Evolutionary conservation across 768 basidiomycete species (phyloP).

Genomic region (Dacryopinax primogenitus): DNA sequence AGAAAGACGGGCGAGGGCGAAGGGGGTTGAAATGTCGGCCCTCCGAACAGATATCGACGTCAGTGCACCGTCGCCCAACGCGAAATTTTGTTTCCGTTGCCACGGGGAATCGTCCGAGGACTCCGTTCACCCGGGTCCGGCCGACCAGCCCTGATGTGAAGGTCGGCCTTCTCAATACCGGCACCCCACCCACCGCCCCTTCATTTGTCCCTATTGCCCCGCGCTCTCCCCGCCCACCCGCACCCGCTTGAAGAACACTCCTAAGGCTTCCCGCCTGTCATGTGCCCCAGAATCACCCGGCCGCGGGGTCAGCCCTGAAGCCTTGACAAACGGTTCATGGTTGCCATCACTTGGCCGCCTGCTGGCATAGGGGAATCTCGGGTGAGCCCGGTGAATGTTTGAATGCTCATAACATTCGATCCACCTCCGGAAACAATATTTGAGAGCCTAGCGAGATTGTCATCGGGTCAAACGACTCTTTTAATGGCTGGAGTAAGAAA

Average conservation of each 20-base stretch:
- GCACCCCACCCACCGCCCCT: background rate
- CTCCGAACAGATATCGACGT: conserved; percentile 1
- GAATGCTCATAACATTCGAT: too few species aligned
- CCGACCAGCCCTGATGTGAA: conserved; percentile 4
- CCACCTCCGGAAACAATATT: too few species aligned
- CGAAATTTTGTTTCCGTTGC: background rate
- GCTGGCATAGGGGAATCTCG: background rate
- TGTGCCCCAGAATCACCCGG: background rate
- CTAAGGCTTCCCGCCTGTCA: background rate
- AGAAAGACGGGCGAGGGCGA: background rate
- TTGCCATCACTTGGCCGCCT: background rate
- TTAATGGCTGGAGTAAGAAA: too few species aligned
- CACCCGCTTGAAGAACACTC: background rate
- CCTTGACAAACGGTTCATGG: background rate
- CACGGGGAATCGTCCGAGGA: background rate
- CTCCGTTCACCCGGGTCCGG: background rate
- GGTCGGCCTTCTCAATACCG: too few species aligned
- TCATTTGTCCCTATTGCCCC: background rate
- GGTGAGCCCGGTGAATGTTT: too few species aligned
- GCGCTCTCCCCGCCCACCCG: background rate
- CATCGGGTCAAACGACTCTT: too few species aligned
- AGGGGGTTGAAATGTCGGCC: background rate
- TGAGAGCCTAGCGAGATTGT: too few species aligned
- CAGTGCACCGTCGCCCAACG: background rate
- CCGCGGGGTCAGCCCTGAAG: background rate